phyloP scores from a whole-genome alignment of 352 stramenopile genomes.

The Phytopythium montanum region DNA sequence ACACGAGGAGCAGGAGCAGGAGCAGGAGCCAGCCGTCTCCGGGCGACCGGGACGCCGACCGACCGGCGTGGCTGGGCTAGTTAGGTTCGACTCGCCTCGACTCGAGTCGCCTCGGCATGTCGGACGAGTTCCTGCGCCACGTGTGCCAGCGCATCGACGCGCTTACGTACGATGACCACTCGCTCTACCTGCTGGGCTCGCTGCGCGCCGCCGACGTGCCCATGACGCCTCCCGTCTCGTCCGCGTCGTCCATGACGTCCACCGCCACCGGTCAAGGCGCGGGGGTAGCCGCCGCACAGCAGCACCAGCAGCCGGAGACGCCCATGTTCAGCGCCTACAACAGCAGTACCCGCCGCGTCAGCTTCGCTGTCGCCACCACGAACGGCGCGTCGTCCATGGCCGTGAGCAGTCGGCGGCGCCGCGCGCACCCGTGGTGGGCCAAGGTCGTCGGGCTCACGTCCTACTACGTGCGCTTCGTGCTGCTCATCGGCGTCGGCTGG shows the following conservation, averaged over 20 bases:
- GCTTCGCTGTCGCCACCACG: not conserved
- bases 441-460: slow-evolving; percentile 31
- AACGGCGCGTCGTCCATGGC: not conserved
- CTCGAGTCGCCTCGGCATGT: too few species aligned
- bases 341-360: not conserved
- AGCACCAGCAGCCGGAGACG: not conserved
- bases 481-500: slow-evolving; percentile 48
- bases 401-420: slow-evolving; percentile 19
- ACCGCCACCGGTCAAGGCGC: not conserved
- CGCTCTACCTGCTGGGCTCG: slow-evolving; percentile 36
- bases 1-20: too few species aligned
- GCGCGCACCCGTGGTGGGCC: slow-evolving; percentile 15
- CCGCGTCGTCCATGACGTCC: not conserved
- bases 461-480: slow-evolving; percentile 41
- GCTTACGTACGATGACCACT: slow-evolving; percentile 45
- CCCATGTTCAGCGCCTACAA: not conserved
- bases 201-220: slow-evolving; percentile 17
- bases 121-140: slow-evolving; percentile 34
- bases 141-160: slow-evolving; percentile 49
- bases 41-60: not conserved
- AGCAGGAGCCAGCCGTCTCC: too few species aligned
- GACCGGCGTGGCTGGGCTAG: too few species aligned
- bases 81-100: too few species aligned
- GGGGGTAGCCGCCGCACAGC: too few species aligned
- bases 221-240: slow-evolving; percentile 15